phyloP scores from a whole-genome alignment of 169 alveolate genomes.

The Babesia gibsoni region DNA sequence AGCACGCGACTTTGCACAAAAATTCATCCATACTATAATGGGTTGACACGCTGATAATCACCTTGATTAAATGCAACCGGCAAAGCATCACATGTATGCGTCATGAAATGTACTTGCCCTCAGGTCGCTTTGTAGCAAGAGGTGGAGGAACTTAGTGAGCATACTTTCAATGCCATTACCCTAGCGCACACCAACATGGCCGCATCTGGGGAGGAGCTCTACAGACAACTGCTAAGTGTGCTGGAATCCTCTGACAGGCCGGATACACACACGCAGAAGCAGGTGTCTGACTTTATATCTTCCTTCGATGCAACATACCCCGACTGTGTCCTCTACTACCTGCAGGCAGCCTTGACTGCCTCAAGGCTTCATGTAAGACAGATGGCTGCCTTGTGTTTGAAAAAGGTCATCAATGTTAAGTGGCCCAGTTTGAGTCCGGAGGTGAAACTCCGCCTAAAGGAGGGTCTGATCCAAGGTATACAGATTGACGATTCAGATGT shows the following conservation, averaged over 20 bases:
- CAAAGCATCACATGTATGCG: no score
- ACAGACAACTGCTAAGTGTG: conserved; percentile 25
- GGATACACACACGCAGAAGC: conserved; percentile 60
- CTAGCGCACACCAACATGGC: no score
- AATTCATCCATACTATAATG: no score
- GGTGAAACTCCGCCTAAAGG: conserved; percentile 26
- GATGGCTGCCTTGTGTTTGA: conserved; percentile 53
- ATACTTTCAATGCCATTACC: no score
- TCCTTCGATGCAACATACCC: conserved; percentile 21
- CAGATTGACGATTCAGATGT: conserved; percentile 34
- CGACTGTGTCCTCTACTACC: conserved; percentile 38
- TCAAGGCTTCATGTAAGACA: conserved; percentile 44
- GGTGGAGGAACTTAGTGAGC: no score
- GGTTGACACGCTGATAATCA: no score
- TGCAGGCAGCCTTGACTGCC: conserved; percentile 49
- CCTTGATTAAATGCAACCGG: no score
- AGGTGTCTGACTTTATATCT: conserved; percentile 34
- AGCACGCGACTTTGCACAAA: no score
- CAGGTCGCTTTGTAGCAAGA: no score
- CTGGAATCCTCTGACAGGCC: conserved; percentile 38
- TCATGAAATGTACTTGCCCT: no score
- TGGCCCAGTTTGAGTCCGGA: conserved; percentile 18
- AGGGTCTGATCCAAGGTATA: conserved; percentile 37
- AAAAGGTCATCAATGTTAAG: conserved; percentile 12
- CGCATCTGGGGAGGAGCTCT: background rate